Base-by-base conservation (phyloP, 176 grass and related monocot genomes). In the Triticum monococcum region DNA sequence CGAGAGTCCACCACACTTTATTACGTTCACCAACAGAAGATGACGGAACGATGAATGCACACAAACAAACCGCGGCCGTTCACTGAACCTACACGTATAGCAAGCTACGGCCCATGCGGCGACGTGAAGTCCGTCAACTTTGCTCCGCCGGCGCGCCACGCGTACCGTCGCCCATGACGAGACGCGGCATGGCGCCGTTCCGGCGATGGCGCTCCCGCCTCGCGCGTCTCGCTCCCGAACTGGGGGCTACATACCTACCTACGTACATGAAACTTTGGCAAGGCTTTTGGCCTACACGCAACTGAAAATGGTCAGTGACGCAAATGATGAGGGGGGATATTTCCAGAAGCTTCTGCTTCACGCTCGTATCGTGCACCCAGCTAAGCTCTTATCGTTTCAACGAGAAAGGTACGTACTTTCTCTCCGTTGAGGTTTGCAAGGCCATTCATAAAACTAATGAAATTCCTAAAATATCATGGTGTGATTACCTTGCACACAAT, bases 131-230 rank as follows among this genome's bases (percentile, higher is more conserved):
- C 8, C 83, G 63, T 46, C 81, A 32, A 45, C 2, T 59, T 64
- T 18, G n/a, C 38, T 37, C 8, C 57, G 78, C 83, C 68, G 61
- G 9, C 12, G 12, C 50, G 56, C 83, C 88, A 82, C 79, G 88
- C 79, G 79, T 86, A 72, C 79, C 11, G 37, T 61, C 5, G 45
- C 3, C 62, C 35, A 35, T 17, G 17, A 46, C 25, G 79, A 52
- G 64, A 54, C 17, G 13, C 61, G 18, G 70, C 83, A 33, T 36
- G 61, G 77, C 75, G 68, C 32, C 59, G 64, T 59, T 33, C 28
- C 40, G 33, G 32, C 22, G 69, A 13, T 36, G 33, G 32, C 22
- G 69, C 20, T 36, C 56, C 54, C 54, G 35, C n/a, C 38, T 25
- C 77, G 45, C 62, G 8, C 38, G 38, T 41, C 38, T 41, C 38